A percentile compares a stretch with the other conserved stretches of the same genome.
Conservation (phyloP, 352 stramenopile genomes). For the Globisporangium lucens region DNA sequence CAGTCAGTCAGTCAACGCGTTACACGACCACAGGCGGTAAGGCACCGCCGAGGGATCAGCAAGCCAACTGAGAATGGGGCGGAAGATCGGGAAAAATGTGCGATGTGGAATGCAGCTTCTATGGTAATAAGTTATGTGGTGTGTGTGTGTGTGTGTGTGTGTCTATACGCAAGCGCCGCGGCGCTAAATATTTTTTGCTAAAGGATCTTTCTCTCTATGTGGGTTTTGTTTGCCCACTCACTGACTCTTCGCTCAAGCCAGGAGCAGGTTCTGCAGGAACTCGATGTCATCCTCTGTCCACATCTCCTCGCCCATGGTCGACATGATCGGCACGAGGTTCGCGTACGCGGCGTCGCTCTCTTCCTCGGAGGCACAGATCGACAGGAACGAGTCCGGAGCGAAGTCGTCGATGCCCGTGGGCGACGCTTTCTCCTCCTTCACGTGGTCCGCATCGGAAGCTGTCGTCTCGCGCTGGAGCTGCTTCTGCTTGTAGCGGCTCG, state of each 20-base stretch:
- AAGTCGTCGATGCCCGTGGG: constrained; percentile 67
- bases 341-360: constrained; percentile 34
- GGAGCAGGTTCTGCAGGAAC: constrained; percentile 70
- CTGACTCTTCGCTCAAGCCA: constrained; percentile 34
- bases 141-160: background rate
- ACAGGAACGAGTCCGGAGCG: constrained; percentile 48
- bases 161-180: background rate
- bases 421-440: constrained; percentile 37
- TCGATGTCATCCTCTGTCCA: constrained; percentile 84
- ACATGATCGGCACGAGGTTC: constrained; percentile 45
- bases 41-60: background rate
- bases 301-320: constrained; percentile 45
- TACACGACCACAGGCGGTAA: background rate
- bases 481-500: constrained; percentile 12
- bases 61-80: background rate
- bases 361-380: constrained; percentile 28
- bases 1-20: background rate
- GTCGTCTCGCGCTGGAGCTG: constrained; percentile 4
- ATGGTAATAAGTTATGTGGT: constrained; percentile 9
- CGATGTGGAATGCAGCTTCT: background rate
- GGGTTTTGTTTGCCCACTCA: background rate
- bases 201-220: background rate
- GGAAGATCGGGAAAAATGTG: background rate
- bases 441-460: background rate
- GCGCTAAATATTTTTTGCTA: constrained; percentile 12